Base-by-base conservation (phyloP, 371 early-diverging fungal species). In the Mucor sp. region DNA sequence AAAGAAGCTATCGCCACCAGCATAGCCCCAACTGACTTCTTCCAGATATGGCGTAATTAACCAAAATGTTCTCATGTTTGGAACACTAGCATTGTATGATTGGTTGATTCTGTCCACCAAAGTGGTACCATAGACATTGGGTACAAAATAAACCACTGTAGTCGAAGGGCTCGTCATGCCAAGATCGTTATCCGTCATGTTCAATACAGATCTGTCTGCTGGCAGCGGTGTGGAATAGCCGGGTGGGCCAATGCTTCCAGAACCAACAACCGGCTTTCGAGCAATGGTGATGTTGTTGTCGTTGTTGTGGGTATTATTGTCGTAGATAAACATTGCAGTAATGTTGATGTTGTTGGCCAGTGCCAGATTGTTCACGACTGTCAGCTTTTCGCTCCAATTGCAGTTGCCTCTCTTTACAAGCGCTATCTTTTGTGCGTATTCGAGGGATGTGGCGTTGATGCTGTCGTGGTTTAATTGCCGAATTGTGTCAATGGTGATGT, bases 141-240 rank as follows among this genome's bases (percentile, higher is more conserved):
- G 68, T 14, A 66, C 37, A 53, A 79, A 79, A 33, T 74, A 74
- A 61, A 64, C 65, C 15, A 48, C 11, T 15, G 58, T 58, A 2
- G 58, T 48, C 7, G 70, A 70, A 4, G 62, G 39, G 30, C 53
- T 50, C 4, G 57, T 23, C 8, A 47, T 43, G 7, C 32, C 59
- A 12, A 77, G 32, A 56, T 77, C 69, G 44, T 77, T 74, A 35
- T 77, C 77, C 0, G 57, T 21, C 76, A 76, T 76, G 21, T 62
- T 66, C n/a, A 60, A 19, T n/a, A 66, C 55, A 53, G 59, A 68
- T 17, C 71, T 59, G 3, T 23, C 30, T 11, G 43, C 25, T n/a
- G 76, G 76, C 0, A 76, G 33, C 3, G 65, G 53, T 17, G 35
- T 63, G 2, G 67, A 27, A 32, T 60, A 70, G 2, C 3, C 12